Base-by-base conservation (phyloP, 495 filamentous ascomycete species). In the Tuber microsphaerosporum region DNA sequence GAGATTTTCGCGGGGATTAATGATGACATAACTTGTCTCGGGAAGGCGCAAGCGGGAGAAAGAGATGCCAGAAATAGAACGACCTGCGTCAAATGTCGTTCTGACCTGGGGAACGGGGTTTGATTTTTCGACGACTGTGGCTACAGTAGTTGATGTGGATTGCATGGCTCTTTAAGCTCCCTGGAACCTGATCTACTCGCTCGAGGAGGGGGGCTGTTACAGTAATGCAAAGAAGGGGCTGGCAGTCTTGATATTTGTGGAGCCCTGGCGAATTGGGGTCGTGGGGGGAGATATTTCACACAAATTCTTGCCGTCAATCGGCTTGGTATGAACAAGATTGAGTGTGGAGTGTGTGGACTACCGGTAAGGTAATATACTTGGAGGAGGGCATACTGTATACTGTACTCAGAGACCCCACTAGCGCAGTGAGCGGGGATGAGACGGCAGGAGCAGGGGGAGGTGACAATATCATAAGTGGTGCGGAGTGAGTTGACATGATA, bases 1-100 rank as follows among this genome's bases (percentile, higher is more conserved):
- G 56, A 65, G 56, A 65, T 65, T 65, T 65, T 34, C 56, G 26
- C 26, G 56, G 56, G 56, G 56, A 65, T 65, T 65, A 65, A 65
- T 7, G 4, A 65, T 65, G 56, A 65, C 56, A 65, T 65, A 65
- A 34, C 12, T 31, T 65, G 56, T 65, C 56, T 65, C 56, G 56
- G 56, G 56, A 65, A 34, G 26, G 56, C 56, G 56, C 26, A 65
- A 14, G 56, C 56, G 56, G 22, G 51, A 19, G 56, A 65, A 4
- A 65, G 26, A 65, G 26, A 31, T 65, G 26, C 26, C 12, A 34
- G 26, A 65, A 65, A 65, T 65, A 65, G 56, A 65, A 65, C 56
- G 4, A 65, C 56, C 14, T 31, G 56, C 56, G 16, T 65, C 14
- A 34, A 65, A 19, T 4, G 56, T 4, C 26, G 56, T 65, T 65